A percentile compares a stretch with the other conserved stretches of the same genome.
phyloP scores from a whole-genome alignment of 129 eudicot genomes.

The Centaurea solstitialis region DNA sequence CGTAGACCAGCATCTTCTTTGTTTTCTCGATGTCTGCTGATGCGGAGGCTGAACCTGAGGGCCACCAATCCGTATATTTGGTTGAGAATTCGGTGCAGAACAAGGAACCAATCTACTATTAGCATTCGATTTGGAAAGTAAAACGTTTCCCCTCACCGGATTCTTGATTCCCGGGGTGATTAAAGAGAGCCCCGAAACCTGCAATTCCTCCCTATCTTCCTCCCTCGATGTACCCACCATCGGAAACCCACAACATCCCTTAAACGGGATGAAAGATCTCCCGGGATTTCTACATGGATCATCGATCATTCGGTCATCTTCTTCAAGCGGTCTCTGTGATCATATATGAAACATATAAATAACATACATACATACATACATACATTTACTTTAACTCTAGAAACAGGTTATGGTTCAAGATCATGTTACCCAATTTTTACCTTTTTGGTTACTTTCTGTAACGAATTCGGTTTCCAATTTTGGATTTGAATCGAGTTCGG shows the following conservation, averaged over 20 bases:
- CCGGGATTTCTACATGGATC: slow-evolving; percentile 24
- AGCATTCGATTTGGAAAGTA: slow-evolving; percentile 39
- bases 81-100: slow-evolving; percentile 39
- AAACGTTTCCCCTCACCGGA: slow-evolving; percentile 27
- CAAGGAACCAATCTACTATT: slow-evolving; percentile 40
- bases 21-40: slow-evolving; percentile 64
- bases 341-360: slow-evolving; percentile 18
- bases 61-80: slow-evolving; percentile 23
- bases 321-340: slow-evolving; percentile 43
- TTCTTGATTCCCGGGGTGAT: slow-evolving; percentile 61
- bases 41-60: slow-evolving; percentile 32
- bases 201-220: slow-evolving; percentile 43
- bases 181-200: slow-evolving; percentile 58
- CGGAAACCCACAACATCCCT: slow-evolving; percentile 42
- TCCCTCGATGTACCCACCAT: slow-evolving; percentile 34
- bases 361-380: background rate
- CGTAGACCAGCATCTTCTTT: slow-evolving; percentile 91
- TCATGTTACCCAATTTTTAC: slow-evolving; percentile 27
- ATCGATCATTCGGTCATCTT: slow-evolving; percentile 24
- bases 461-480: slow-evolving; percentile 20
- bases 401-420: slow-evolving; percentile 8
- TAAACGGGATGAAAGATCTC: slow-evolving; percentile 57
- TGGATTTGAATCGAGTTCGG: slow-evolving; percentile 17
- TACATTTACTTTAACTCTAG: background rate
- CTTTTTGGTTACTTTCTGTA: slow-evolving; percentile 37